Percentiles rank a stretch among this genome's conserved stretches.
phyloP scores from a whole-genome alignment of 2,329 filamentous ascomycete genomes.

The Beauveria australis region DNA sequence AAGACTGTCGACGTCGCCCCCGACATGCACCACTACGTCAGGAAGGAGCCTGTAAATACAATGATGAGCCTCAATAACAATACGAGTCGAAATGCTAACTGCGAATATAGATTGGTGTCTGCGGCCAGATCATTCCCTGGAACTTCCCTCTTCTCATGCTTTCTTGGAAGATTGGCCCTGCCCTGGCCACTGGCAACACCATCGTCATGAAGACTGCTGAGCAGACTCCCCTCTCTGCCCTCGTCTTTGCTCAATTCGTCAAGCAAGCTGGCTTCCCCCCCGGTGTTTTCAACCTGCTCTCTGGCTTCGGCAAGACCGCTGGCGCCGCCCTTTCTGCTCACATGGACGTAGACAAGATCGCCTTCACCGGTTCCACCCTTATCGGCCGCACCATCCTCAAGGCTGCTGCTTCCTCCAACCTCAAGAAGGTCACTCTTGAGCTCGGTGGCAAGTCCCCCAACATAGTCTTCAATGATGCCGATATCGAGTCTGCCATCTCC shows the following conservation, averaged over 20 bases:
- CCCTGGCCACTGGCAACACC: slow-evolving; percentile 60
- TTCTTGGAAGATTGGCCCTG: slow-evolving; percentile 69
- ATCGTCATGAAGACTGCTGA: slow-evolving; percentile 65
- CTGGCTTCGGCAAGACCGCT: slow-evolving; percentile 65
- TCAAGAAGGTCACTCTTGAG: slow-evolving; percentile 72
- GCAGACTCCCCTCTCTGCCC: slow-evolving; percentile 61
- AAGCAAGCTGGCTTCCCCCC: slow-evolving; percentile 69
- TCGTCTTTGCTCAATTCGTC: slow-evolving; percentile 53
- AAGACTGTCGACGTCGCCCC: slow-evolving; percentile 74
- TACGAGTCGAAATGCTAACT: background rate
- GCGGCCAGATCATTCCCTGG: slow-evolving; percentile 77
- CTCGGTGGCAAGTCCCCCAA: slow-evolving; percentile 69
- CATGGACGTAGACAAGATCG: slow-evolving; percentile 71
- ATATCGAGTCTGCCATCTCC: slow-evolving; percentile 63
- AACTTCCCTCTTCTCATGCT: slow-evolving; percentile 73
- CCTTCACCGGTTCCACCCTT: slow-evolving; percentile 66
- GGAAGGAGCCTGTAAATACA: slow-evolving; percentile 56
- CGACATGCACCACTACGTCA: slow-evolving; percentile 77
- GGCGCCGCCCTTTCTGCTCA: slow-evolving; percentile 64
- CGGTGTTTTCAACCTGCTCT: slow-evolving; percentile 64
- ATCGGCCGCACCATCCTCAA: slow-evolving; percentile 68
- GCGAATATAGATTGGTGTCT: slow-evolving; percentile 46
- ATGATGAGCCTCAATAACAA: slow-evolving; percentile 46
- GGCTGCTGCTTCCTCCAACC: slow-evolving; percentile 61
- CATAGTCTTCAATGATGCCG: slow-evolving; percentile 66